These are phyloP conservation scores for Leccinum disarticulatum DNA, from an alignment of 768 basidiomycete genomes.

Conservation along the genomic window DNA sequence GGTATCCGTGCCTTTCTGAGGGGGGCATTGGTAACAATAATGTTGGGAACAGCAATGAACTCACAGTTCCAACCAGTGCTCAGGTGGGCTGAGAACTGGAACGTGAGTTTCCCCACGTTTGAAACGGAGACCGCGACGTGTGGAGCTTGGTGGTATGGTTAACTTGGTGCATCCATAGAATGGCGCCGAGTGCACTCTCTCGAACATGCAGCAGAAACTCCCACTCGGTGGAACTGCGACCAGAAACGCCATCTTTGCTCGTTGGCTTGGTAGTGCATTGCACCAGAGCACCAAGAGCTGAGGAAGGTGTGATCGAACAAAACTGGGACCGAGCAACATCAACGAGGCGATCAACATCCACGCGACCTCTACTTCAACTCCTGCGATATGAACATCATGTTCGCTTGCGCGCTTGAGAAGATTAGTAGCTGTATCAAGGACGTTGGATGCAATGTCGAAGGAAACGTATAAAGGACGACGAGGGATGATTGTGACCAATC, in stretches of 20 bases:
- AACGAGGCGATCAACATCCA: constrained; percentile 91
- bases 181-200: constrained; percentile 86
- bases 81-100: too few relatives aligned
- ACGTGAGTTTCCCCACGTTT: too few relatives aligned
- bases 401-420: constrained; percentile 90
- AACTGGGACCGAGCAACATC: constrained; percentile 91
- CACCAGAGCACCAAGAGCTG: constrained; percentile 96
- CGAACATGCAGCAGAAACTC: constrained; percentile 87
- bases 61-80: too few relatives aligned
- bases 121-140: constrained; percentile 46
- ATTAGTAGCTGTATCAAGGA: constrained; percentile 87
- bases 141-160: too few relatives aligned
- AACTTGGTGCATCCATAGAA: constrained; percentile 61
- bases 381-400: constrained; percentile 81
- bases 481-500: constrained; percentile 82
- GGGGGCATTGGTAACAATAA: too few relatives aligned
- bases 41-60: too few relatives aligned
- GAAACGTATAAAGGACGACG: constrained; percentile 91
- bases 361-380: constrained; percentile 86
- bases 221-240: constrained; percentile 79
- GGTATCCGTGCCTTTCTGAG: too few relatives aligned
- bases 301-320: constrained; percentile 89
- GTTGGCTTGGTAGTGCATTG: constrained; percentile 93
- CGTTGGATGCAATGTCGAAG: constrained; percentile 87
- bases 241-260: constrained; percentile 72